Conservation (phyloP, 2,329 filamentous ascomycete genomes). For the Paraphaeosphaeria minitans region DNA sequence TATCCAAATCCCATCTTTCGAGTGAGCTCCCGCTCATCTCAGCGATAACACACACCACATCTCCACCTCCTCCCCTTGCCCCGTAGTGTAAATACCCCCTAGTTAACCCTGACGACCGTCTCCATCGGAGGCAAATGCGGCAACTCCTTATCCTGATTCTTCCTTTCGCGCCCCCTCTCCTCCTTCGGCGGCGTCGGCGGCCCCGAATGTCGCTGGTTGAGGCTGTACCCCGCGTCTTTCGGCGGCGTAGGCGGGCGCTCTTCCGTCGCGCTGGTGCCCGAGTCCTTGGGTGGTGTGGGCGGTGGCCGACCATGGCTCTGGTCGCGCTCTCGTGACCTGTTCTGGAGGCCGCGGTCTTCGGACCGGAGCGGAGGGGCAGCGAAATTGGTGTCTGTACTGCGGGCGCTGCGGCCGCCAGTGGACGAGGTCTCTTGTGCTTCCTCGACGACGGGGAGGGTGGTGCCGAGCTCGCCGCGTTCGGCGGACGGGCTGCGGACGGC, state of each 20-base stretch:
- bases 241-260: slow-evolving; percentile 45
- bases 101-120: slow-evolving; percentile 40
- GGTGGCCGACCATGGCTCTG: slow-evolving; percentile 44
- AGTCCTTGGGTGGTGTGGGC: slow-evolving; percentile 53
- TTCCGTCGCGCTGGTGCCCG: slow-evolving; percentile 28
- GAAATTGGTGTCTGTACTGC: slow-evolving; percentile 32
- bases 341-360: slow-evolving; percentile 13
- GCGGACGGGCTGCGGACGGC: slow-evolving; percentile 63
- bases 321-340: slow-evolving; percentile 32
- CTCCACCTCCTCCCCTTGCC: neutral
- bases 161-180: slow-evolving; percentile 26
- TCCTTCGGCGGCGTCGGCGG: slow-evolving; percentile 51
- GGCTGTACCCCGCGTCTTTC: slow-evolving; percentile 37
- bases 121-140: slow-evolving; percentile 41
- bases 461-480: slow-evolving; percentile 61
- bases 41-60: neutral
- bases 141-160: slow-evolving; percentile 38
- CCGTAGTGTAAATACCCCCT: slow-evolving; percentile 1
- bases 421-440: slow-evolving; percentile 82
- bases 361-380: slow-evolving; percentile 31
- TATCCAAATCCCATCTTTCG: too few species aligned
- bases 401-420: slow-evolving; percentile 63
- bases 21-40: too few species aligned
- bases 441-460: slow-evolving; percentile 81
- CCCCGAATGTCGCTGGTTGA: slow-evolving; percentile 29